Conservation (phyloP, 257 asterid species). For the Coffea eugenioides region DNA sequence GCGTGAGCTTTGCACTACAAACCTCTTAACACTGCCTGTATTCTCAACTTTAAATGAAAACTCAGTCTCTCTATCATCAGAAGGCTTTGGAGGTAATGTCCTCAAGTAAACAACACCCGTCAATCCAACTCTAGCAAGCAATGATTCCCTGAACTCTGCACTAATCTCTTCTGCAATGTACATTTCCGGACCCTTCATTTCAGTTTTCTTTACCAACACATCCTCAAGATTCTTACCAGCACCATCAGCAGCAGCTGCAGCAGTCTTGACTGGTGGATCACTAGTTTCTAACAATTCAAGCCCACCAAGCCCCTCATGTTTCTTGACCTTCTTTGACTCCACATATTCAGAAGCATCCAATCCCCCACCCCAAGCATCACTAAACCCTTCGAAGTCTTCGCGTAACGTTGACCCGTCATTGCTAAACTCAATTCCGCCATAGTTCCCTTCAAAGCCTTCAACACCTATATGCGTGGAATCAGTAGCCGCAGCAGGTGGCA, state of each 20-base stretch:
- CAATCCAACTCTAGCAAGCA: constrained; percentile 86
- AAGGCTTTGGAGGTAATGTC: constrained; percentile 64
- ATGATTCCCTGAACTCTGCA: constrained; percentile 88
- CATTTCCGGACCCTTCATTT: constrained; percentile 96
- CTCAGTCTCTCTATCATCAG: constrained; percentile 74
- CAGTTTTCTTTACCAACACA: constrained; percentile 74
- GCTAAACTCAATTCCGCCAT: constrained; percentile 92
- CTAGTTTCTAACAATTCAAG: constrained; percentile 79
- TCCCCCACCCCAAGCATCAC: constrained; percentile 99
- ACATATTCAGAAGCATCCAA: constrained; percentile 93
- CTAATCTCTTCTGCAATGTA: constrained; percentile 76
- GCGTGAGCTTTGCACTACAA: constrained; percentile 66
- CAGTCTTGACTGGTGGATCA: constrained; percentile 55
- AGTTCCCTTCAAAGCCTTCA: constrained; percentile 96
- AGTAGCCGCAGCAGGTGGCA: constrained; percentile 95
- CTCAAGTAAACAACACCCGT: constrained; percentile 69
- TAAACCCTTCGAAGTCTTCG: constrained; percentile 93
- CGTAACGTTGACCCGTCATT: constrained; percentile 73
- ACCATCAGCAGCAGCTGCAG: constrained; percentile 47
- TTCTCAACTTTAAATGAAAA: constrained; percentile 89
- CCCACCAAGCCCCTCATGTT: constrained; percentile 90
- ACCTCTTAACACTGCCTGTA: constrained; percentile 72
- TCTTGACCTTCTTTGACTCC: constrained; percentile 75
- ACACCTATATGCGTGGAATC: constrained; percentile 91
- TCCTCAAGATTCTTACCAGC: constrained; percentile 77